phyloP scores from a whole-genome alignment of 2,329 filamentous ascomycete genomes.

The Neocatenulostroma microsporum region DNA sequence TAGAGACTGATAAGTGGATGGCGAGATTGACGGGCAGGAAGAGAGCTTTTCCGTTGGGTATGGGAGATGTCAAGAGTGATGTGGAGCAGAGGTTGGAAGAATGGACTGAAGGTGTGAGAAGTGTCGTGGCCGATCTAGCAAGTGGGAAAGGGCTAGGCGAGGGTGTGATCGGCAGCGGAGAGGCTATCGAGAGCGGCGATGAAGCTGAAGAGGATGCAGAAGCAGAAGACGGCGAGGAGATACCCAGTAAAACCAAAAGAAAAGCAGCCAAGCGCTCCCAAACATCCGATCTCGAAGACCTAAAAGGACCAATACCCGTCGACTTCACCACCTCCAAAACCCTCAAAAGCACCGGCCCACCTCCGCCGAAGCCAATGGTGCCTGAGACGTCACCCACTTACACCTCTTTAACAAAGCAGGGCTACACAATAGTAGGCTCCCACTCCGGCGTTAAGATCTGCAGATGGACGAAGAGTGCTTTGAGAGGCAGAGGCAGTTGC shows the following conservation, averaged over 20 bases:
- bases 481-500: conserved; percentile 86
- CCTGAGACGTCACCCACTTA: conserved; percentile 85
- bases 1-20: conserved; percentile 91
- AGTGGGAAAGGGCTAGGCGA: conserved; percentile 50
- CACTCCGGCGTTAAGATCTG: conserved; percentile 98
- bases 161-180: conserved; percentile 71
- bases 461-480: conserved; percentile 94
- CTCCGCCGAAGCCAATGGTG: conserved; percentile 78
- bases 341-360: conserved; percentile 38
- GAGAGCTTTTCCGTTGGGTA: conserved; percentile 78
- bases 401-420: conserved; percentile 84
- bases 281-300: conserved; percentile 76
- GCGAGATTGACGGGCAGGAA: conserved; percentile 84
- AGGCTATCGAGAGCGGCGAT: conserved; percentile 75
- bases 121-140: conserved; percentile 56
- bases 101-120: conserved; percentile 68
- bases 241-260: conserved; percentile 32
- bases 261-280: conserved; percentile 28
- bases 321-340: conserved; percentile 71
- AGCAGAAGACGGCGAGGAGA: conserved; percentile 28
- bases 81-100: conserved; percentile 59
- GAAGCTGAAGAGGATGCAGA: conserved; percentile 56
- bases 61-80: conserved; percentile 64
- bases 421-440: conserved; percentile 88
- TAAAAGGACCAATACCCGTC: conserved; percentile 60